These are phyloP conservation scores for Spergularia azorica DNA, from an alignment of 179 eudicot genomes.

Conservation along the genomic window DNA sequence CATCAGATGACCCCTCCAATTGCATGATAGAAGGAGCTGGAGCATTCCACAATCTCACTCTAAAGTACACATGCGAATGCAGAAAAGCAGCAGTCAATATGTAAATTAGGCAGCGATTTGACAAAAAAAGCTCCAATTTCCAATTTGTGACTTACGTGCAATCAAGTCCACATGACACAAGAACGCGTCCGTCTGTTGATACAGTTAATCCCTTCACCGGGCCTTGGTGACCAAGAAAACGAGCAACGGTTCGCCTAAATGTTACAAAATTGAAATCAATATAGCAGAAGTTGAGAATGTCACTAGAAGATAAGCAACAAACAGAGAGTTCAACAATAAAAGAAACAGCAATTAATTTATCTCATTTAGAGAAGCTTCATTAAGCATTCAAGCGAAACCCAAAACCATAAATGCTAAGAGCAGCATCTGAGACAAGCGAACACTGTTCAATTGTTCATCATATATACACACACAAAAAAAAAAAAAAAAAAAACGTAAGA, in stretches of 20 bases:
- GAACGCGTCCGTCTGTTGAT: slow-evolving; percentile 84
- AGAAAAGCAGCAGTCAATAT: not conserved
- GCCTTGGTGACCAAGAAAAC: slow-evolving; percentile 89
- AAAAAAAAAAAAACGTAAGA: no score
- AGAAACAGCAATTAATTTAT: not conserved
- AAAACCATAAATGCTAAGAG: not conserved
- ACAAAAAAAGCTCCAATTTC: not conserved
- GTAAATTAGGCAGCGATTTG: not conserved
- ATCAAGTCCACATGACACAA: slow-evolving; percentile 96
- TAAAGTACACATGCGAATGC: slow-evolving; percentile 27
- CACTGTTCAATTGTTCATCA: not conserved
- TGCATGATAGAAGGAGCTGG: slow-evolving; percentile 56
- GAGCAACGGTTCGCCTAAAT: slow-evolving; percentile 75
- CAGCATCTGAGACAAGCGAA: not conserved
- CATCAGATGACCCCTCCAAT: slow-evolving; percentile 38
- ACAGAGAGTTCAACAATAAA: not conserved
- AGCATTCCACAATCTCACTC: slow-evolving; percentile 89
- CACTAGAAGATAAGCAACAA: not conserved
- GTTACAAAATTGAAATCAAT: slow-evolving; percentile 14
- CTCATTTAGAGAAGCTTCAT: slow-evolving; percentile 6
- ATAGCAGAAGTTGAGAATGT: not conserved
- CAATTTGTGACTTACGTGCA: slow-evolving; percentile 66
- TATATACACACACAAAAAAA: not conserved
- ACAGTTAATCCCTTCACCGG: slow-evolving; percentile 77
- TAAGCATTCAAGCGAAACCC: not conserved